Base-by-base conservation (phyloP, 148 eudicot genomes). In the Simmondsia chinensis region DNA sequence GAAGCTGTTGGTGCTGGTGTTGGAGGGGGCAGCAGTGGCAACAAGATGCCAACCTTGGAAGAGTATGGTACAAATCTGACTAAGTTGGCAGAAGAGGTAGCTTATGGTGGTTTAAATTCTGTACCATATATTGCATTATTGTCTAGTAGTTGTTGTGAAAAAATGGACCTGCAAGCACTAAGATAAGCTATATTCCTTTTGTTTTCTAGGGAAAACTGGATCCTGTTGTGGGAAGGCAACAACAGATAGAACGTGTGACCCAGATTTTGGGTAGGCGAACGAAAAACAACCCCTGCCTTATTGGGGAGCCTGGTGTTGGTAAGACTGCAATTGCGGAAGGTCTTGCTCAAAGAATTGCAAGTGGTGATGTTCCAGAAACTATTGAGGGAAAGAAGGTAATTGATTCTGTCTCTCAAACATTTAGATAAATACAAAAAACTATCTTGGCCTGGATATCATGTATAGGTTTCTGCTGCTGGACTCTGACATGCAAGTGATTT, bases 271-370 rank as follows among this genome's bases (percentile, higher is more conserved):
- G 97, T 20, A 65, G 94, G 40, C 61, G 94, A 35, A 83, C 91
- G n/a, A 89, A 89, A 33, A 89, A 89, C 38, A 89, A 89, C 43
- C 97, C 97, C 9, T 89, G 97, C 64, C 95, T 89, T 33, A 74
- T 84, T 68, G 95, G 97, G 56, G 93, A 89, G 49, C 97, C 97
- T 17, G 95, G 97, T 59, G 95, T 89, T 40, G 97, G 95, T 26
- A 88, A 88, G 72, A 88, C 97, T 27, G 91, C 94, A 3, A 80
- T 89, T 57, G 97, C 94, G 5, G 94, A 88, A 65, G 97, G 97
- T 33, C 91, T 88, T 20, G 95, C 97, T 38, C 97, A 78, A 65
- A 69, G 85, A 56, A 89, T 89, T 46, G 87, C 87, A 7, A 73
- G 9, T 21, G 94, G 87, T 22, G 95, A 89, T 72, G 95, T 89